Evolutionary conservation across 1,139 yeast genomes (phyloP).

Genomic region (Debaryomyces coudertii): DNA sequence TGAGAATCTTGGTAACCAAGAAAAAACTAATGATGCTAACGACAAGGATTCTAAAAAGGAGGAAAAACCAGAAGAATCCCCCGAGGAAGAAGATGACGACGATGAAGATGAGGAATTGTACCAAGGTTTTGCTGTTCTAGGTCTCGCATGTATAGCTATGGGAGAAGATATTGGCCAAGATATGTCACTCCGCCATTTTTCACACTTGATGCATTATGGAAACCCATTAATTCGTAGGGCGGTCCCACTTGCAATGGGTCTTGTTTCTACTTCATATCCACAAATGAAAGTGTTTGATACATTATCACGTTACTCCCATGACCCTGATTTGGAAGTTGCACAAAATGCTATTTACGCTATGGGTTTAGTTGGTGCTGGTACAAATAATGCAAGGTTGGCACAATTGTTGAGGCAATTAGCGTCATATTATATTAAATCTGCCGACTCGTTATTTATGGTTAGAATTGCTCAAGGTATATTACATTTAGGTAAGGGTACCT

Average conservation of each 20-base stretch:
- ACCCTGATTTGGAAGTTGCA: slow-evolving; percentile 92
- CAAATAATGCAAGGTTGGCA: slow-evolving; percentile 96
- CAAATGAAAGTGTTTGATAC: slow-evolving; percentile 98
- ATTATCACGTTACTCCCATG: slow-evolving; percentile 93
- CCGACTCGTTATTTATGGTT: slow-evolving; percentile 89
- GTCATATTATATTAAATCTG: slow-evolving; percentile 86
- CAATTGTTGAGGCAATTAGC: slow-evolving; percentile 95
- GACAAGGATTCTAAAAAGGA: slow-evolving; percentile 24
- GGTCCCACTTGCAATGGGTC: slow-evolving; percentile 97
- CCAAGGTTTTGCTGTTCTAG: slow-evolving; percentile 91
- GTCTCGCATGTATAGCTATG: slow-evolving; percentile 93
- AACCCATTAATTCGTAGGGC: slow-evolving; percentile 89
- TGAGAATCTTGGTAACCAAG: slow-evolving; percentile 34
- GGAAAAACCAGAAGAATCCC: slow-evolving; percentile 28
- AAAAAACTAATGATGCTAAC: slow-evolving; percentile 18
- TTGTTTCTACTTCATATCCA: slow-evolving; percentile 90
- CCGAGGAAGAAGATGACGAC: slow-evolving; percentile 31
- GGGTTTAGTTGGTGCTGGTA: slow-evolving; percentile 99
- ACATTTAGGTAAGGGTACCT: slow-evolving; percentile 94
- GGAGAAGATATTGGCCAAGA: slow-evolving; percentile 99
- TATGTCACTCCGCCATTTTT: slow-evolving; percentile 95
- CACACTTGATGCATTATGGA: slow-evolving; percentile 98
- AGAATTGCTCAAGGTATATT: slow-evolving; percentile 94
- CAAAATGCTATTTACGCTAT: slow-evolving; percentile 92
- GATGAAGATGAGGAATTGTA: slow-evolving; percentile 63